These are phyloP conservation scores for Penicillium sp. DNA, from an alignment of 2,329 filamentous ascomycete species.

Conservation along the genomic window DNA sequence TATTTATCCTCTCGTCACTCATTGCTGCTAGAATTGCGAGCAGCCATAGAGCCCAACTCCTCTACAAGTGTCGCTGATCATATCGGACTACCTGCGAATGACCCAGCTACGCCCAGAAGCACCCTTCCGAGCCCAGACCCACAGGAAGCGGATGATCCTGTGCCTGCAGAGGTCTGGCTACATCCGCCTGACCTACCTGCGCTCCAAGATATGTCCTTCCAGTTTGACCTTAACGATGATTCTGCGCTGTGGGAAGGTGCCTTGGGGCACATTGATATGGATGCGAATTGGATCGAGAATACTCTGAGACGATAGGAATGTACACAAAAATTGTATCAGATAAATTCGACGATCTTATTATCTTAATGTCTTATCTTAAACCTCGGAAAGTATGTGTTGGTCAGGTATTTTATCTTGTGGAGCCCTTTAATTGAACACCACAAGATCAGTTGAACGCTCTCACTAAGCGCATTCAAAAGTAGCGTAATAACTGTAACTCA, in stretches of 20 bases:
- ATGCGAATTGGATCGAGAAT: slow-evolving; percentile 42
- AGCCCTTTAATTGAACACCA: too few relatives aligned
- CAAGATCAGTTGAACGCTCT: too few relatives aligned
- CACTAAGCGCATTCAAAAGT: too few relatives aligned
- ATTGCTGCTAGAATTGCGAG: slow-evolving; percentile 39
- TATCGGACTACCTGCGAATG: slow-evolving; percentile 13
- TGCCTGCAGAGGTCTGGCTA: slow-evolving; percentile 18
- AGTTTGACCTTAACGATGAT: slow-evolving; percentile 40
- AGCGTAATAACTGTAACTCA: too few relatives aligned
- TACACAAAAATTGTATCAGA: neutral
- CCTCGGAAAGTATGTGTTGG: too few relatives aligned
- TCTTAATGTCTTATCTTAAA: too few relatives aligned
- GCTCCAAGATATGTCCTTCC: slow-evolving; percentile 34
- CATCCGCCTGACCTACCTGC: slow-evolving; percentile 21
- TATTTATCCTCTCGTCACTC: slow-evolving; percentile 47
- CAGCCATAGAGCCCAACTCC: slow-evolving; percentile 27
- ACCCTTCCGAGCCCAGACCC: neutral
- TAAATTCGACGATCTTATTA: too few relatives aligned
- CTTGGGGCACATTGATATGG: slow-evolving; percentile 39
- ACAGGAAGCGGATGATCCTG: neutral
- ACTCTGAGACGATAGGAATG: slow-evolving; percentile 24
- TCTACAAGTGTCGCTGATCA: neutral
- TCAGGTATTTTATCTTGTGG: too few relatives aligned
- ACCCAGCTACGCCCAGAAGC: neutral
- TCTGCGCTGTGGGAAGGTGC: slow-evolving; percentile 45